phyloP scores from a whole-genome alignment of 2,329 filamentous ascomycete genomes.

The Calonectria hawksworthii region DNA sequence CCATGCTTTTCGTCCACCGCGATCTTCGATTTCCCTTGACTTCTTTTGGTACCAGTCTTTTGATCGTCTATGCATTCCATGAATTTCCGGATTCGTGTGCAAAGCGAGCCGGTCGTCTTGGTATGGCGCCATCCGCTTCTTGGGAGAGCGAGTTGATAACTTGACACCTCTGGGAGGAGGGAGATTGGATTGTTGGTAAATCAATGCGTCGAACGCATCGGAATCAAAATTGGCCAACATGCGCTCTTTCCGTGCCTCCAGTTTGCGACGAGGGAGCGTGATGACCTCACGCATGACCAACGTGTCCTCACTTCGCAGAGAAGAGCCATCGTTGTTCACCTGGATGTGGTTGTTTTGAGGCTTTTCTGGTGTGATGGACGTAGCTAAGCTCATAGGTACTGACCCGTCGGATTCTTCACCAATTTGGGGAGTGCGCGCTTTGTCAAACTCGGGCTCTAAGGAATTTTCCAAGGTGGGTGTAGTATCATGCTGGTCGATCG shows the following conservation, averaged over 20 bases:
- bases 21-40: constrained; percentile 62
- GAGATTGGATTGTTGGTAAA: constrained; percentile 54
- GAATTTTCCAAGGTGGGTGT: constrained; percentile 13
- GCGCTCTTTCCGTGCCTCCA: constrained; percentile 26
- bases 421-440: constrained; percentile 3
- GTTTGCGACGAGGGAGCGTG: constrained; percentile 16
- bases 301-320: not conserved
- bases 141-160: constrained; percentile 13
- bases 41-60: constrained; percentile 63
- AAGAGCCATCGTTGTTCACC: constrained; percentile 26
- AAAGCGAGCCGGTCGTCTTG: constrained; percentile 55
- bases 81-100: constrained; percentile 65
- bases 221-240: constrained; percentile 39
- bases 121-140: constrained; percentile 22
- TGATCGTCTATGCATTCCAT: constrained; percentile 60
- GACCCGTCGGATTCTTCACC: constrained; percentile 14
- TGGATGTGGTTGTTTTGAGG: constrained; percentile 28
- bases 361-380: not conserved
- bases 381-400: not conserved
- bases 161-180: constrained; percentile 42
- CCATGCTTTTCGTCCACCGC: constrained; percentile 64
- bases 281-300: constrained; percentile 9
- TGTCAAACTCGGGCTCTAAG: constrained; percentile 9
- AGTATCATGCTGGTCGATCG: constrained; percentile 14
- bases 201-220: constrained; percentile 53